Base-by-base conservation (phyloP, 75 land plant species). In the Selaginella moellendorffii region DNA sequence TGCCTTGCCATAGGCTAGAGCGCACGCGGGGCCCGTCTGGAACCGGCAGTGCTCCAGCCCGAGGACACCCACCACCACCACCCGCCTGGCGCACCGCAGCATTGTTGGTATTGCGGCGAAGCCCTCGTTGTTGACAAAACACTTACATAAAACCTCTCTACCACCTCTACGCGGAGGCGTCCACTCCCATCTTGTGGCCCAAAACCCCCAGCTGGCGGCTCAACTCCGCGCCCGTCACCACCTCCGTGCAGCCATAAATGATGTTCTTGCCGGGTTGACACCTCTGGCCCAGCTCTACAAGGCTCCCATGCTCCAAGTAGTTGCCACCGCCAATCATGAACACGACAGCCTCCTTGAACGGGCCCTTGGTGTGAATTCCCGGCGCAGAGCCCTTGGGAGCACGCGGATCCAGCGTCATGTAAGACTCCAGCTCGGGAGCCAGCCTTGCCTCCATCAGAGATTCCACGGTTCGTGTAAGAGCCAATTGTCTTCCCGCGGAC, bases 241-340 rank as follows among this genome's bases (percentile, higher is more conserved):
- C 75, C 66, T 88, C 97, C 42, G 97, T 92, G n/a, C 86, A 71
- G 24, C 97, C 97, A 72, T 92, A 92, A 12, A 92, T 75, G 28
- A 92, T 78, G 74, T 85, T 87, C 74, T 81, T 88, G 5, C 61
- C 66, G 2, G 96, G 86, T n/a, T n/a, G n/a, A n/a, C n/a, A n/a
- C n/a, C n/a, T n/a, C n/a, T n/a, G n/a, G n/a, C n/a, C n/a, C 46
- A 92, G 75, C 70, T 85, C 96, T 65, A 81, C 85, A 74, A 92
- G 77, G 62, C 95, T 92, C 26, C 84, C 78, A 54, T 88, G 81
- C 63, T 92, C 97, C 27, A 88, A 75, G 65, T 92, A 92, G 62
- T 92, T 92, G 26, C 97, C 97, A 46, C 97, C 96, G 24, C 97
- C 97, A 66, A 92, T 85, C 97, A 92, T 88, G 77, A 92, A 92